A percentile compares a stretch with the other conserved stretches of the same genome.
phyloP scores from a whole-genome alignment of 768 basidiomycete genomes.

The Collybiopsis luxurians region DNA sequence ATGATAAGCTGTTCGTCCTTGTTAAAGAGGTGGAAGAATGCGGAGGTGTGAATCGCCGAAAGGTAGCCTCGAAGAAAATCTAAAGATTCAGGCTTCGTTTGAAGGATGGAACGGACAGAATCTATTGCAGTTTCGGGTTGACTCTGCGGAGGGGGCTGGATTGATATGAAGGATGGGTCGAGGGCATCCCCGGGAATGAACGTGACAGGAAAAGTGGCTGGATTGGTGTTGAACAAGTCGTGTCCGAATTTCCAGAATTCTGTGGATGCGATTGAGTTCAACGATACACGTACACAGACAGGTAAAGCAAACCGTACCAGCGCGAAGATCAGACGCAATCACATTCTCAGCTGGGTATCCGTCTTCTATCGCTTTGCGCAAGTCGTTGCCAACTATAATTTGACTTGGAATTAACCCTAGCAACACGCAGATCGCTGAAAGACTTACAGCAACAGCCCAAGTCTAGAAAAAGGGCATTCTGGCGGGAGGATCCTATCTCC shows the following conservation, averaged over 20 bases:
- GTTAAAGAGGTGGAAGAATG: slow-evolving; percentile 43
- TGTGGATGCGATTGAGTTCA: slow-evolving; percentile 11
- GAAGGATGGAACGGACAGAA: slow-evolving; percentile 24
- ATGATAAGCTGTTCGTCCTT: slow-evolving; percentile 30
- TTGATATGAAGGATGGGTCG: slow-evolving; percentile 30
- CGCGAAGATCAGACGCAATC: slow-evolving; percentile 21
- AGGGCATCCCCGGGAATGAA: slow-evolving; percentile 45
- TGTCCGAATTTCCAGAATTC: slow-evolving; percentile 50
- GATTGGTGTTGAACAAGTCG: slow-evolving; percentile 38
- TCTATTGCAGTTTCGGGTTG: not conserved
- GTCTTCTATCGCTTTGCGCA: slow-evolving; percentile 21
- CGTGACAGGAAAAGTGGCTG: slow-evolving; percentile 36
- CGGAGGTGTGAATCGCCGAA: slow-evolving; percentile 39
- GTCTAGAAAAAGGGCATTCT: slow-evolving; percentile 21
- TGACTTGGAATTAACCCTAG: not conserved
- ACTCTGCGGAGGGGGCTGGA: slow-evolving; percentile 10
- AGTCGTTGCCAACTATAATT: slow-evolving; percentile 20
- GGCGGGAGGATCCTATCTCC: slow-evolving; percentile 13
- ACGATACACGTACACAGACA: not conserved
- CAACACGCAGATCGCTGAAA: not conserved
- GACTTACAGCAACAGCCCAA: slow-evolving; percentile 25
- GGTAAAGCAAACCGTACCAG: slow-evolving; percentile 10
- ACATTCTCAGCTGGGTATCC: slow-evolving; percentile 22
- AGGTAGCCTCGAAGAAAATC: slow-evolving; percentile 37
- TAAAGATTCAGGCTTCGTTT: slow-evolving; percentile 16